Conservation (phyloP, 2,329 filamentous ascomycete species). For the Paecilomyces dactylethromorphus region DNA sequence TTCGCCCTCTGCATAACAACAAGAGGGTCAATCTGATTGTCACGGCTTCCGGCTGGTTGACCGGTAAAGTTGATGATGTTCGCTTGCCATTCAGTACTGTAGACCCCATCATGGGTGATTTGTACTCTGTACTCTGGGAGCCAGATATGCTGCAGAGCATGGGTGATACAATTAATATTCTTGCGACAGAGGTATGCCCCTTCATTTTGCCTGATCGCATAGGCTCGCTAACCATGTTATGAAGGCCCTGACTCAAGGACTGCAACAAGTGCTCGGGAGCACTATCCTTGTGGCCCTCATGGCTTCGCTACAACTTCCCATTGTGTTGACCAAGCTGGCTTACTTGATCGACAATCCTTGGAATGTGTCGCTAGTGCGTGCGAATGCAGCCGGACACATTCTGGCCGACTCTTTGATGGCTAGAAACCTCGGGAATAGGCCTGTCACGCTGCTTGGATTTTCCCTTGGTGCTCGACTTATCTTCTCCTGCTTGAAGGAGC, state of each 20-base stretch:
- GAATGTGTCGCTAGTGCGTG: conserved; percentile 91
- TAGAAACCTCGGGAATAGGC: conserved; percentile 81
- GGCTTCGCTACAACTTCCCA: conserved; percentile 85
- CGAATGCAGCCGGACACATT: conserved; percentile 81
- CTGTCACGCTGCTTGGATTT: conserved; percentile 90
- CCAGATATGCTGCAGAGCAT: conserved; percentile 97
- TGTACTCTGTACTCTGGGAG: conserved; percentile 96
- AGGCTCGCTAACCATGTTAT: conserved; percentile 19
- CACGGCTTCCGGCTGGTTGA: conserved; percentile 97
- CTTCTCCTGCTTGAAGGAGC: conserved; percentile 81
- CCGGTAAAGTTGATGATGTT: conserved; percentile 93
- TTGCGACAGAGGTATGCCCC: conserved; percentile 78
- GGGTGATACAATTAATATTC: conserved; percentile 96
- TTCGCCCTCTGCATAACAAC: conserved; percentile 93
- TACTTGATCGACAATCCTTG: conserved; percentile 98
- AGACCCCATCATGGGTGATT: conserved; percentile 94
- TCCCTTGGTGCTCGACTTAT: conserved; percentile 89
- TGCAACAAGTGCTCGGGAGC: conserved; percentile 89
- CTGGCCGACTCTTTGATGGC: conserved; percentile 91
- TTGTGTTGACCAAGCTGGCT: conserved; percentile 85
- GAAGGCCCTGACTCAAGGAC: conserved; percentile 85
- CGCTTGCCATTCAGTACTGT: conserved; percentile 93
- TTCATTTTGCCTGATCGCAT: neutral
- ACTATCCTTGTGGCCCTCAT: conserved; percentile 85
- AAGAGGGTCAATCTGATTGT: conserved; percentile 94